Conservation (phyloP, 805 yeast species). For the Cephaloascus fragrans region DNA sequence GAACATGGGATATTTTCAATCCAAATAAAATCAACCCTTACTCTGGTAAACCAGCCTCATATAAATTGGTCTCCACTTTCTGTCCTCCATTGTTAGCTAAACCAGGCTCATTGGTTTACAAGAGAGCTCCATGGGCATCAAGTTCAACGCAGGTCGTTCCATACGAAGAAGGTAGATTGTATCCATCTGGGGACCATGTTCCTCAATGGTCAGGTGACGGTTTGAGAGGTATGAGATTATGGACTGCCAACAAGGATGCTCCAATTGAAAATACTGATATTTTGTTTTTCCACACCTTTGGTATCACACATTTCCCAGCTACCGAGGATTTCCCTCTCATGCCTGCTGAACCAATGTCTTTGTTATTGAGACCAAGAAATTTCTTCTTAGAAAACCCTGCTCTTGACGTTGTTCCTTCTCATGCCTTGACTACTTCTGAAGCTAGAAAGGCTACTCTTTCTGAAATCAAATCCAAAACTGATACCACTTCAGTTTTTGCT, state of each 20-base stretch:
- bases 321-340: slow-evolving; percentile 86
- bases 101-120: slow-evolving; percentile 63
- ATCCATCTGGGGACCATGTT: slow-evolving; percentile 76
- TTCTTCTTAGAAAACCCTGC: slow-evolving; percentile 73
- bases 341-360: slow-evolving; percentile 78
- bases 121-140: slow-evolving; percentile 79
- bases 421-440: slow-evolving; percentile 36
- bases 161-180: slow-evolving; percentile 61
- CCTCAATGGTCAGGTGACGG: slow-evolving; percentile 71
- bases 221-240: slow-evolving; percentile 51
- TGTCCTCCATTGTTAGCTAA: slow-evolving; percentile 66
- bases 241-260: slow-evolving; percentile 57
- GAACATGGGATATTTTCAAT: slow-evolving; percentile 74
- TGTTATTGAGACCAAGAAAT: slow-evolving; percentile 70
- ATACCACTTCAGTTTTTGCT: slow-evolving; percentile 42
- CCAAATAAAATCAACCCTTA: slow-evolving; percentile 57
- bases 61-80: slow-evolving; percentile 68
- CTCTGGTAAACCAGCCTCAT: slow-evolving; percentile 68
- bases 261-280: slow-evolving; percentile 59
- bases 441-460: slow-evolving; percentile 23
- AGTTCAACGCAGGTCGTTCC: slow-evolving; percentile 61
- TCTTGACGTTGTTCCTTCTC: slow-evolving; percentile 63
- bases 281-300: slow-evolving; percentile 72
- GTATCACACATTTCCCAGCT: slow-evolving; percentile 79
- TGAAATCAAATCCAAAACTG: slow-evolving; percentile 33